Conservation (phyloP, 306 rosid species). For the Inga laurina region DNA sequence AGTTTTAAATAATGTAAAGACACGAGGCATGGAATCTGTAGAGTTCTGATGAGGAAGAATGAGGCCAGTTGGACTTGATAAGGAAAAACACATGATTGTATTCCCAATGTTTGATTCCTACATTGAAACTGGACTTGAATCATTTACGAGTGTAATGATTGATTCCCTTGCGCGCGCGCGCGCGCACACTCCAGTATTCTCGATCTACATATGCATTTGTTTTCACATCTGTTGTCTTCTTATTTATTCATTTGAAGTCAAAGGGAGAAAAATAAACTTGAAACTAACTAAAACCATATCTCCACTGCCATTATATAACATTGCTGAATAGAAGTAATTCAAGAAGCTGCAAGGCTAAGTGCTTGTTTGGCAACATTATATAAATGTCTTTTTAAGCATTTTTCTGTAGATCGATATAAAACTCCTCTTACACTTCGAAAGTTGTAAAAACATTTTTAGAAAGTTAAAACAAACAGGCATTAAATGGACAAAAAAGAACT, state of each 20-base stretch:
- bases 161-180: neutral
- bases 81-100: neutral
- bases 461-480: too few species aligned
- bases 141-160: too few species aligned
- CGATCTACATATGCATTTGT: neutral
- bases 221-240: neutral
- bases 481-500: too few species aligned
- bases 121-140: neutral
- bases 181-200: neutral
- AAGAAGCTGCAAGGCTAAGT: too few species aligned
- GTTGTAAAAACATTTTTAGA: accelerated
- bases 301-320: too few species aligned
- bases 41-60: neutral
- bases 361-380: too few species aligned
- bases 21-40: neutral
- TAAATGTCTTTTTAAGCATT: too few species aligned
- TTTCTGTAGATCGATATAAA: accelerated
- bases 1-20: neutral
- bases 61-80: neutral
- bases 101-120: neutral
- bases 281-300: too few species aligned
- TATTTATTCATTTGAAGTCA: neutral
- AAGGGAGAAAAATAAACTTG: neutral
- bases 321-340: too few species aligned
- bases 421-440: accelerated